Base-by-base conservation (phyloP, 2,329 filamentous ascomycete species). In the Tolypocladium pustulatum region DNA sequence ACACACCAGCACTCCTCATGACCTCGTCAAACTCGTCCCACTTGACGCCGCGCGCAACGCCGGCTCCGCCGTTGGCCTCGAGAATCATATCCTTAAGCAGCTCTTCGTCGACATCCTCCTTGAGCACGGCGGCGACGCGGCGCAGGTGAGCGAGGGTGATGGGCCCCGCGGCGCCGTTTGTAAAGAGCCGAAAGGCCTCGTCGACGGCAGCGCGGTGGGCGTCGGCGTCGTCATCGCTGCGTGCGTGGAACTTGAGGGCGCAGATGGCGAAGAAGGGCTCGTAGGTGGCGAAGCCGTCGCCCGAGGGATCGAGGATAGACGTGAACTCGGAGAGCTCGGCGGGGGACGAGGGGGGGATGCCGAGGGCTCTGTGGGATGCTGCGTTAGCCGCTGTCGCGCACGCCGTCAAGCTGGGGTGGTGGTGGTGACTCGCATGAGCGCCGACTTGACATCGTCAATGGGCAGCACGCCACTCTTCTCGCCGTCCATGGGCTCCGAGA, bases 21-120 rank as follows among this genome's bases (percentile, higher is more conserved):
- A 96, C 89, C 58, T 83, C 83, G 73, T 91, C 88, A 74, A 96
- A 96, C 68, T 97, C 90, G 57, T 89, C 86, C 68, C 86, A 78
- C 46, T 78, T 83, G 12, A 96, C 93, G 9, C 89, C 90, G 59
- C 78, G 81, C 41, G 78, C 83, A 13, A 89, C 81, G 20, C 88
- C 87, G 4, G 81, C 84, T 1, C 90, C 91, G 3, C 89, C 90
- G 72, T 95, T 97, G 55, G 93, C 94, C 78, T 97, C 93, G 55
- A 91, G 77, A 59, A 99, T 88, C 94, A 99, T 99, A 76, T 97
- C 91, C 75, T 84, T 85, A 68, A 99, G 76, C 68, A 96, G 74
- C 55, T 90, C 87, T 67, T 97, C 94, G 60, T 84, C 83, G 30
- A 96, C 86, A 61, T 87, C 90, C 74, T 96, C 91, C 73, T 91